A percentile compares a stretch with the other conserved stretches of the same genome.
Evolutionary conservation across 1,284 basidiomycete genomes (phyloP).

Genomic region (Cutaneotrichosporon daszewskae): DNA sequence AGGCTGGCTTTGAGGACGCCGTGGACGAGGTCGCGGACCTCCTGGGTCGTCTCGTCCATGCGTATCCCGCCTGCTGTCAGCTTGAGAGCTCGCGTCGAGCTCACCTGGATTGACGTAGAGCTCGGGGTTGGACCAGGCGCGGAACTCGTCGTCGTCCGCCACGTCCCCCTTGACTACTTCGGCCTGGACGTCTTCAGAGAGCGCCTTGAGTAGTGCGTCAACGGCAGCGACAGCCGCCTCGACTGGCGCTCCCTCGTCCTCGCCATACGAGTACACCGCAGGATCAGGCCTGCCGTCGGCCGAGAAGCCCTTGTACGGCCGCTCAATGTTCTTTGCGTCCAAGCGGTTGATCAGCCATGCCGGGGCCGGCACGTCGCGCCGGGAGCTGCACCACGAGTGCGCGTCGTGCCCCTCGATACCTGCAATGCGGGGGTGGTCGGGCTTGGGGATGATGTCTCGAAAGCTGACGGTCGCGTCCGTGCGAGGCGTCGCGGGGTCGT

Average conservation of each 20-base stretch:
- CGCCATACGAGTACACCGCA: slow-evolving; percentile 23
- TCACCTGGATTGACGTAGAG: slow-evolving; percentile 35
- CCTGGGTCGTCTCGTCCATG: slow-evolving; percentile 33
- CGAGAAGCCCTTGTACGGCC: slow-evolving; percentile 33
- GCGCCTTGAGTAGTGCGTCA: slow-evolving; percentile 17
- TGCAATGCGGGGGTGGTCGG: slow-evolving; percentile 38
- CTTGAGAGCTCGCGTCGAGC: not conserved
- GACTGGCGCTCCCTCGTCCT: slow-evolving; percentile 40
- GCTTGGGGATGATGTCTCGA: slow-evolving; percentile 31
- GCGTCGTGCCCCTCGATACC: slow-evolving; percentile 31
- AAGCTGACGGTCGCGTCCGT: slow-evolving; percentile 38
- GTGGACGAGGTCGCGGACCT: slow-evolving; percentile 28
- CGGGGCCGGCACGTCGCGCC: slow-evolving; percentile 31
- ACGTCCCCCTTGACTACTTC: slow-evolving; percentile 28
- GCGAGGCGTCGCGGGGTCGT: slow-evolving; percentile 32
- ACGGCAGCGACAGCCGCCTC: slow-evolving; percentile 28
- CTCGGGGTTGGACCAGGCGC: slow-evolving; percentile 42
- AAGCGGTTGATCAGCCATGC: slow-evolving; percentile 40
- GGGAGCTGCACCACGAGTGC: slow-evolving; percentile 29
- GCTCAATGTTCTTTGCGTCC: slow-evolving; percentile 29
- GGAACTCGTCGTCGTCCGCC: slow-evolving; percentile 32
- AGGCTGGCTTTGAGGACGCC: slow-evolving; percentile 33
- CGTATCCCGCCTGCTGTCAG: slow-evolving; percentile 29
- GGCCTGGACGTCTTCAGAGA: slow-evolving; percentile 20
- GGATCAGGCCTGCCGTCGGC: slow-evolving; percentile 31